Evolutionary conservation across 2,329 filamentous ascomycete species (phyloP).

Genomic region (Penicillium sumatraense): DNA sequence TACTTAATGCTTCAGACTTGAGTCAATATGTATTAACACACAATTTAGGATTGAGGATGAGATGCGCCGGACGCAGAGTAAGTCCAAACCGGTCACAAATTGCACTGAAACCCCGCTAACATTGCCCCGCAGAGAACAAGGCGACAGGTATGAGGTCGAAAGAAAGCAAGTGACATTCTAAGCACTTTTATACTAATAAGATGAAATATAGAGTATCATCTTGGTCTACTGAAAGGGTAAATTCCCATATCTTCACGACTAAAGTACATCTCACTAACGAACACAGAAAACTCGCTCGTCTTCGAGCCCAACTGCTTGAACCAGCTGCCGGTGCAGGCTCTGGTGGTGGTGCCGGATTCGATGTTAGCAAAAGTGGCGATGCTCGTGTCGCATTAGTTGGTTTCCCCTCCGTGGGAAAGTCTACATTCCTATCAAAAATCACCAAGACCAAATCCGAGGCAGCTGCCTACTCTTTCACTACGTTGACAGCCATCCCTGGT

Average conservation of each 20-base stretch:
- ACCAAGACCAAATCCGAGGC: conserved; percentile 97
- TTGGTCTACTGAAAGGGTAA: conserved; percentile 95
- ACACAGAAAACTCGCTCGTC: conserved; percentile 88
- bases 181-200: conserved; percentile 4
- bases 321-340: conserved; percentile 78
- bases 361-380: conserved; percentile 95
- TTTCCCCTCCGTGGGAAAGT: conserved; percentile 99
- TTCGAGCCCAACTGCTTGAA: conserved; percentile 92
- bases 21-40: conserved; percentile 9
- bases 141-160: conserved; percentile 75
- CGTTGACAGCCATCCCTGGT: conserved; percentile 93
- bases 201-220: conserved; percentile 79
- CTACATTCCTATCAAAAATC: conserved; percentile 97
- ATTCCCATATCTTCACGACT: background rate
- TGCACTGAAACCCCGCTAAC: conserved; percentile 32
- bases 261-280: conserved; percentile 22
- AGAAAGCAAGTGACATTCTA: background rate
- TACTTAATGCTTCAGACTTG: background rate
- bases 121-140: conserved; percentile 79
- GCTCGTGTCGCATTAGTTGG: conserved; percentile 95
- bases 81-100: conserved; percentile 37
- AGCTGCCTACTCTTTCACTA: conserved; percentile 96
- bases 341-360: conserved; percentile 79
- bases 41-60: conserved; percentile 93
- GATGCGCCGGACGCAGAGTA: conserved; percentile 99